Conservation (phyloP, 1,139 yeast genomes). For the Chernovozyma sophiae-reginae region DNA sequence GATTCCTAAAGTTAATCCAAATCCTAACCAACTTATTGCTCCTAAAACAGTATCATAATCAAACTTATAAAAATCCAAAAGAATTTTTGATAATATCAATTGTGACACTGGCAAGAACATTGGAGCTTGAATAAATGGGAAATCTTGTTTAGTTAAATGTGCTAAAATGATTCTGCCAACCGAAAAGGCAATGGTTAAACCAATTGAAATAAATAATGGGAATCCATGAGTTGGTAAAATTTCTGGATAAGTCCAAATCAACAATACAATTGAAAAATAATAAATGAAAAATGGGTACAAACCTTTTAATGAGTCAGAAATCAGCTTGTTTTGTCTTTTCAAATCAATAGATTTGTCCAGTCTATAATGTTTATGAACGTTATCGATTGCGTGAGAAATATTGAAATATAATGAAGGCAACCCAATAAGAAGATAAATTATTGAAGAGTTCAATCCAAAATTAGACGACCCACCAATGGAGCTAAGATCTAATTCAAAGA, state of each 20-base stretch:
- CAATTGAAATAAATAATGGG: slow-evolving; percentile 66
- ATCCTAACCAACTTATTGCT: slow-evolving; percentile 63
- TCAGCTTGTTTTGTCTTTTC: slow-evolving; percentile 1
- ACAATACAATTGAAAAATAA: slow-evolving; percentile 50
- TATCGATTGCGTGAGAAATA: slow-evolving; percentile 65
- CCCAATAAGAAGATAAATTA: slow-evolving; percentile 48
- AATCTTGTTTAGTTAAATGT: slow-evolving; percentile 74
- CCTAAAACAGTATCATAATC: slow-evolving; percentile 36
- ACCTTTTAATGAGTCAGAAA: slow-evolving; percentile 51
- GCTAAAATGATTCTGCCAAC: slow-evolving; percentile 90
- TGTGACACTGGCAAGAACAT: slow-evolving; percentile 64
- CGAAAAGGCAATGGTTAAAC: slow-evolving; percentile 71
- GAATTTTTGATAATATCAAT: slow-evolving; percentile 37
- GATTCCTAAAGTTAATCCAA: slow-evolving; percentile 72
- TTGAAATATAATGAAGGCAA: slow-evolving; percentile 62
- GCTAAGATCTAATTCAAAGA: slow-evolving; percentile 30
- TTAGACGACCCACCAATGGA: slow-evolving; percentile 23
- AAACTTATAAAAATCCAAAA: slow-evolving; percentile 36
- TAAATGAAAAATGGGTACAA: slow-evolving; percentile 67
- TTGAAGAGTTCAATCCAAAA: slow-evolving; percentile 31
- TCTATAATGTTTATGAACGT: slow-evolving; percentile 55
- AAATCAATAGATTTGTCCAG: slow-evolving; percentile 1
- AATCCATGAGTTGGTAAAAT: slow-evolving; percentile 46
- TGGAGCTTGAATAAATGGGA: slow-evolving; percentile 72
- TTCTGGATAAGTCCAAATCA: slow-evolving; percentile 47